A percentile compares a stretch with the other conserved stretches of the same genome.
phyloP scores from a whole-genome alignment of 1,284 basidiomycete species.

The Rhodotorula sp. region DNA sequence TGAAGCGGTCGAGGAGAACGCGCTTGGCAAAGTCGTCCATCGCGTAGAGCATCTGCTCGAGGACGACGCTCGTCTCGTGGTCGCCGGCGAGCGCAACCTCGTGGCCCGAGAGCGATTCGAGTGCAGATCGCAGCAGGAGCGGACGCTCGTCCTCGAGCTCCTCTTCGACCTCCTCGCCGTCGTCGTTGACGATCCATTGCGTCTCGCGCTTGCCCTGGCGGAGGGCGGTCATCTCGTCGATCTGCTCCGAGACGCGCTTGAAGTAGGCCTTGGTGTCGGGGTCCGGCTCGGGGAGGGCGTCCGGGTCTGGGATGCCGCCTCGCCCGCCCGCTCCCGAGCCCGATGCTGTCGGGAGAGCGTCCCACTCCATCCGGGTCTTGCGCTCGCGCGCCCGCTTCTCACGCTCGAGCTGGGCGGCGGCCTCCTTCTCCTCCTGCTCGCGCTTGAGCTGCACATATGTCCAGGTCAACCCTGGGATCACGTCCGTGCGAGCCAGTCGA shows the following conservation, averaged over 20 bases:
- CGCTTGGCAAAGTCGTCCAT: slow-evolving; percentile 91
- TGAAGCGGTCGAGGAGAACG: slow-evolving; percentile 79
- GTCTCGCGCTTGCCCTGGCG: slow-evolving; percentile 29
- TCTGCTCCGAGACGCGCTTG: slow-evolving; percentile 44
- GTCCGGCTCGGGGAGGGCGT: slow-evolving; percentile 43
- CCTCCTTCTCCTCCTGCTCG: slow-evolving; percentile 34
- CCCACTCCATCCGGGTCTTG: slow-evolving; percentile 35
- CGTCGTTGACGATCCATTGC: slow-evolving; percentile 24
- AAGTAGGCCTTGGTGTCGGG: slow-evolving; percentile 48
- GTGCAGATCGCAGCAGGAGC: slow-evolving; percentile 77
- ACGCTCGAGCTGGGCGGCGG: slow-evolving; percentile 19
- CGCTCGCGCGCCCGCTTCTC: slow-evolving; percentile 35
- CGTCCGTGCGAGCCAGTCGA: too few species aligned
- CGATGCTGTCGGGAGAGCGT: slow-evolving; percentile 14
- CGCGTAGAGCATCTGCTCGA: slow-evolving; percentile 83
- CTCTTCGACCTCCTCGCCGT: slow-evolving; percentile 39
- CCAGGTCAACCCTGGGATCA: background rate
- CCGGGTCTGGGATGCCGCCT: slow-evolving; percentile 26
- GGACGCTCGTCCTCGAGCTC: slow-evolving; percentile 64
- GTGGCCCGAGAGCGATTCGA: slow-evolving; percentile 78
- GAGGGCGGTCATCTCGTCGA: slow-evolving; percentile 43
- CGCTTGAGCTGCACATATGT: slow-evolving; percentile 25
- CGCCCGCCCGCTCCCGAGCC: background rate
- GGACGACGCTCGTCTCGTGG: slow-evolving; percentile 80
- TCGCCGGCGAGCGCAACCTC: slow-evolving; percentile 87